Evolutionary conservation across 2,329 filamentous ascomycete species (phyloP).

Genomic region (Fusarium nodosum): DNA sequence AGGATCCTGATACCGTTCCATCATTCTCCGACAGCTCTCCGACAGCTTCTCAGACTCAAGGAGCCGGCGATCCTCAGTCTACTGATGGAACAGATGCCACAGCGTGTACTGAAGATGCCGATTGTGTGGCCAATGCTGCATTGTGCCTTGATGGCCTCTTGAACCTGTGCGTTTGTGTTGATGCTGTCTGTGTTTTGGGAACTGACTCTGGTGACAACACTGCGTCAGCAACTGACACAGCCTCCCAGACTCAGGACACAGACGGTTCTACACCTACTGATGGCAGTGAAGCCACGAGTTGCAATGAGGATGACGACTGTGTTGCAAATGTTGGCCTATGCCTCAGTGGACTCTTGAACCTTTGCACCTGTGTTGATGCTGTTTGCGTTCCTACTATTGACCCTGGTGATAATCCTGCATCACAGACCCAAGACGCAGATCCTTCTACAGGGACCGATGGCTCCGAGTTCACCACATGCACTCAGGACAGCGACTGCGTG

Average conservation of each 20-base stretch:
- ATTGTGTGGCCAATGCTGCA: constrained; percentile 10
- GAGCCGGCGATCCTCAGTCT: not conserved
- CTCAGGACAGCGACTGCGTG: not conserved
- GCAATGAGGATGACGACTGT: not conserved
- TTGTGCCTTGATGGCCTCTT: constrained; percentile 8
- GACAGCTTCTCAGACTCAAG: constrained; percentile 2
- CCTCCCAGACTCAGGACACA: constrained; percentile 3
- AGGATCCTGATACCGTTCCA: not conserved
- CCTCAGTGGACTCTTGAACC: not conserved
- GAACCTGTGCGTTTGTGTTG: constrained; percentile 22
- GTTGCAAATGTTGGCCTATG: not conserved
- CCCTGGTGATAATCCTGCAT: not conserved
- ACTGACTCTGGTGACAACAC: not conserved
- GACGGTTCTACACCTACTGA: not conserved
- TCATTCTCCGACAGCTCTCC: not conserved
- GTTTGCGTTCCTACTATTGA: not conserved
- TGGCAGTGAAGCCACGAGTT: accelerated
- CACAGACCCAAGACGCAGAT: not conserved
- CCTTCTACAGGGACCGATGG: not conserved
- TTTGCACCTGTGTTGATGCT: not conserved
- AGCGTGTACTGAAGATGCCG: constrained; percentile 3
- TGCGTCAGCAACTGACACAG: not conserved
- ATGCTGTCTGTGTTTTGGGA: constrained; percentile 6
- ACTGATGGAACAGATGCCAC: not conserved
- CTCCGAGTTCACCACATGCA: accelerated